Evolutionary conservation across 768 basidiomycete species (phyloP), one percentile per base, ranked within the genome.

Genomic region (Pholiota molesta): DNA sequence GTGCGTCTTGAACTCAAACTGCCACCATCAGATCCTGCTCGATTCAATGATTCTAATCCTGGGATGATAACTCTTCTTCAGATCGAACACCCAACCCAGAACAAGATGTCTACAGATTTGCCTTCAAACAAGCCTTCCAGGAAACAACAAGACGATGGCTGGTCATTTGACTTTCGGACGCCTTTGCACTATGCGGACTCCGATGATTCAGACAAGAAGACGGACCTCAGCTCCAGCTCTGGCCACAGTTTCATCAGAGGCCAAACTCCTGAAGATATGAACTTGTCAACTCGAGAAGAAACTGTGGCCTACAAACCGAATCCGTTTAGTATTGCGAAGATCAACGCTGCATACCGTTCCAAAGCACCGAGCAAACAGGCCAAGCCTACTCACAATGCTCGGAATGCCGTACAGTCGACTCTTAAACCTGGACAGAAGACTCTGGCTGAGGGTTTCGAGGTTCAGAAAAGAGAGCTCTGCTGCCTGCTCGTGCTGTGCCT

Each of bases 281-380:
- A 92, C 65, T 73, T 92, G 1, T 81, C 87, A 0, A 68, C 75
- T 1, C 79, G 91, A 52, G 75, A 83, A 56, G 91, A 92, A 57
- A 72, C 78, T 33, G 90, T 87, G 1, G 70, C 76, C 6, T 92
- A 86, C 76, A 89, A 85, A 54, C 84, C 90, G 0, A 93, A 92
- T 68, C 92, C 92, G 0, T 94, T 91, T 82, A 85, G 83, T 59
- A 91, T 94, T 59, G 91, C 92, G 3, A 89, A 86, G 67, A 86
- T 90, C 31, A 94, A 94, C 65, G 92, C 91, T 45, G 83, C 84
- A 0, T 78, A 79, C 35, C 83, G 90, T 13, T 55, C 72, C 37
- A 54, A 61, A 28, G 31, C 56, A 29, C 54, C 60, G 4, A 40
- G 23, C 31, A 51, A 59, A 33, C 16, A 29, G 11, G 16, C 53